Evolutionary conservation across 306 rosid genomes (phyloP).

Genomic region (Sophora flavescens): DNA sequence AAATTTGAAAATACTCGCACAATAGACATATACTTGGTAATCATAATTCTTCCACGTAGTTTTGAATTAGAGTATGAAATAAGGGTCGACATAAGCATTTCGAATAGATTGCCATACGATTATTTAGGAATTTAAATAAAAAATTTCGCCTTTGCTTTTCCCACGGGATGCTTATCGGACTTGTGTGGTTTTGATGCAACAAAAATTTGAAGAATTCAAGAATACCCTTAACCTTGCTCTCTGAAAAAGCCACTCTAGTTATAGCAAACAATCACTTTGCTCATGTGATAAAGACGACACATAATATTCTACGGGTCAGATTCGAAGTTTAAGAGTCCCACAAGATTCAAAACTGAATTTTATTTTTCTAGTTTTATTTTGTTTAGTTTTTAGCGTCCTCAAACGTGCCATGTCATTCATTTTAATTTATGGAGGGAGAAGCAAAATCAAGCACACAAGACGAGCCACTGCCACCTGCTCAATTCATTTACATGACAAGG

Average conservation of each 20-base stretch:
- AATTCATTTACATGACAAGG: conserved; percentile 43
- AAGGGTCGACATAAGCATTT: background rate
- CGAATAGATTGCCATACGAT: background rate
- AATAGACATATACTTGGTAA: too few species aligned
- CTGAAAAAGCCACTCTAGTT: conserved; percentile 4
- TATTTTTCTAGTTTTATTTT: background rate
- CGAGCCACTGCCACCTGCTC: conserved; percentile 23
- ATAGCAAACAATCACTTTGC: conserved; percentile 38
- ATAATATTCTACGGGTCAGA: conserved; percentile 26
- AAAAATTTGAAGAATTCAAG: conserved; percentile 15
- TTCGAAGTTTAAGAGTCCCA: background rate
- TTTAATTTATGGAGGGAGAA: background rate
- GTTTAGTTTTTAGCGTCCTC: background rate
- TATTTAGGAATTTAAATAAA: conserved; percentile 14
- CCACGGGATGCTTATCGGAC: conserved; percentile 5
- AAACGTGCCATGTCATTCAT: conserved; percentile 25
- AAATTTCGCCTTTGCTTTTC: conserved; percentile 24
- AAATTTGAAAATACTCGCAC: too few species aligned
- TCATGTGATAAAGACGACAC: conserved; percentile 47
- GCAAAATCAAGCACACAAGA: background rate
- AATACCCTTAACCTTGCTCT: conserved; percentile 26
- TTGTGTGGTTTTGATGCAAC: conserved; percentile 39
- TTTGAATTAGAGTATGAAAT: conserved; percentile 3
- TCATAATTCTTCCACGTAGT: too few species aligned
- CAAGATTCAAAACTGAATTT: conserved; percentile 28